Conservation (phyloP, 306 rosid species). For the Malus fusca region DNA sequence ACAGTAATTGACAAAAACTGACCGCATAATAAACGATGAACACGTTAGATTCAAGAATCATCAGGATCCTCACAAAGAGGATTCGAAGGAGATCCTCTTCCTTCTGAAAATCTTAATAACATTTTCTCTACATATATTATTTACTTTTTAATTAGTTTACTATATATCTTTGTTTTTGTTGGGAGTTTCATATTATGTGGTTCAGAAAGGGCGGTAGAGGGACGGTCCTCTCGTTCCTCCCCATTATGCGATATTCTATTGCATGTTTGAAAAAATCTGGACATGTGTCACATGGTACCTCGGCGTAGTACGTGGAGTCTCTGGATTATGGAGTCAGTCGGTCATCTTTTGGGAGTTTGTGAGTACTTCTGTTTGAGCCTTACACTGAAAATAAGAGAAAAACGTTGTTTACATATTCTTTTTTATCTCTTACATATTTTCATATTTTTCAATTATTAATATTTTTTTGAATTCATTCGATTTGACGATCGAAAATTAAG, state of each 20-base stretch:
- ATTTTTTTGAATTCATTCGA: too few relatives aligned
- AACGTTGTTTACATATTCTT: too few relatives aligned
- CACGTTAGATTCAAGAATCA: too few relatives aligned
- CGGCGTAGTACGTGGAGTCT: background rate
- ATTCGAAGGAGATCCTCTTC: too few relatives aligned
- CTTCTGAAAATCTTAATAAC: background rate
- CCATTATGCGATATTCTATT: background rate
- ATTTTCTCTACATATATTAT: background rate
- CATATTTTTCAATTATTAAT: too few relatives aligned
- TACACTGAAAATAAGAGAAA: too few relatives aligned
- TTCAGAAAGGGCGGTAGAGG: background rate
- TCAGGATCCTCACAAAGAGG: fast-evolving
- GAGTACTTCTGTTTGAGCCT: background rate
- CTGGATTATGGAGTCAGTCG: too few relatives aligned
- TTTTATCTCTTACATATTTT: too few relatives aligned
- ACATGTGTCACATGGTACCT: background rate
- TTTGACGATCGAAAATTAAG: too few relatives aligned
- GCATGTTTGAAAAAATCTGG: background rate
- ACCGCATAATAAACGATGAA: fast-evolving
- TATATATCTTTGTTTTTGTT: background rate
- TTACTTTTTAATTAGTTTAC: too few relatives aligned
- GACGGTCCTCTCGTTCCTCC: background rate
- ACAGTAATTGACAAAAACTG: too few relatives aligned
- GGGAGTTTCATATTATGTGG: background rate
- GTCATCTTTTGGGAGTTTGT: background rate